A percentile compares a stretch with the other conserved stretches of the same genome.
Conservation (phyloP, 202 grass and related monocot species). For the Brachypodium distachyon region DNA sequence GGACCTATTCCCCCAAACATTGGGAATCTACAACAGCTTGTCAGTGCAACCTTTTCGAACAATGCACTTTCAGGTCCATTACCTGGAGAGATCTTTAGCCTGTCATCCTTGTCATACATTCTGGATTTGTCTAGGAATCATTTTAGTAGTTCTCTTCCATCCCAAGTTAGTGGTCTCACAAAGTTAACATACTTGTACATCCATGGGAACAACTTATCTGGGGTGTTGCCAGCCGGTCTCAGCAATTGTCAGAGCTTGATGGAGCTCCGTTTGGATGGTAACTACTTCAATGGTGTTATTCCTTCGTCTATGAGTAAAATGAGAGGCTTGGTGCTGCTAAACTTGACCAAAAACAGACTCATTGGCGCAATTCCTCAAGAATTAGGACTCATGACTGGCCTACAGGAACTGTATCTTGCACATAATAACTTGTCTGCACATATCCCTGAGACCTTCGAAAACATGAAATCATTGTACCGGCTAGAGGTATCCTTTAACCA, state of each 20-base stretch:
- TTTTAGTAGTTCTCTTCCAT: not conserved
- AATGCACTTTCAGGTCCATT: conserved; percentile 8
- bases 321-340: conserved; percentile 5
- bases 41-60: not conserved
- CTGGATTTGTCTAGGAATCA: not conserved
- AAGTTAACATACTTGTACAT: not conserved
- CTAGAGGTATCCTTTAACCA: conserved; percentile 29
- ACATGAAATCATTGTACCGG: not conserved
- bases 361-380: conserved; percentile 13
- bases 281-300: not conserved
- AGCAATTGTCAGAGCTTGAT: not conserved
- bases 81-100: not conserved
- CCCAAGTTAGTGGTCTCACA: not conserved
- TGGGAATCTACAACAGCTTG: not conserved
- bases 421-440: conserved; percentile 5
- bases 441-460: conserved; percentile 1
- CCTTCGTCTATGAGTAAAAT: conserved; percentile 16
- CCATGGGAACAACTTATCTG: conserved; percentile 13
- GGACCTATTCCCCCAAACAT: conserved; percentile 16
- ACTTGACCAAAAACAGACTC: conserved; percentile 17
- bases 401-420: not conserved
- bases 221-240: not conserved
- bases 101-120: not conserved
- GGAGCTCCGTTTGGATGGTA: not conserved
- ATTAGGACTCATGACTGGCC: not conserved